Evolutionary conservation across 352 stramenopile species (phyloP).

Genomic region (Thalassiosira ordinaria): DNA sequence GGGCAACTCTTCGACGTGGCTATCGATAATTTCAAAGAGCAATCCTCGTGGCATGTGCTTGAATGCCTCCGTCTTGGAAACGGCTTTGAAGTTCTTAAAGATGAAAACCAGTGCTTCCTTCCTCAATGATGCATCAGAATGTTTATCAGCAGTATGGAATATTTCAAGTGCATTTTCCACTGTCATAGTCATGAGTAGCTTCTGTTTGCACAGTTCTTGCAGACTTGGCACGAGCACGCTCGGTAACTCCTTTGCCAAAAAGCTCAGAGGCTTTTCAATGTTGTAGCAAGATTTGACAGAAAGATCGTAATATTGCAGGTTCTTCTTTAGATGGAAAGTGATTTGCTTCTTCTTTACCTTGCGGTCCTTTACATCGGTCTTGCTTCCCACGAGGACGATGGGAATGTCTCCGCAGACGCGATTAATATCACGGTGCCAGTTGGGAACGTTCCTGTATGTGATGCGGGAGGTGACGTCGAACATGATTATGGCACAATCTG

Average conservation of each 20-base stretch:
- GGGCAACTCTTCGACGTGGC: too few relatives aligned
- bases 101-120: conserved; percentile 96
- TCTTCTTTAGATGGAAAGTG: conserved; percentile 99
- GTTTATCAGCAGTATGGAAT: conserved; percentile 95
- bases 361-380: conserved; percentile 99
- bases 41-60: conserved; percentile 98
- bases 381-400: conserved; percentile 99
- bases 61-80: conserved; percentile 96
- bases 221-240: conserved; percentile 87
- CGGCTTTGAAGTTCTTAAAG: conserved; percentile 95
- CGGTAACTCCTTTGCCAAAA: too few relatives aligned
- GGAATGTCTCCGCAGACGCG: conserved; percentile 99
- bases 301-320: conserved; percentile 99
- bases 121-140: conserved; percentile 92
- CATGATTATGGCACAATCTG: conserved; percentile 99
- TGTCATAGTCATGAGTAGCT: conserved; percentile 94
- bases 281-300: conserved; percentile 99
- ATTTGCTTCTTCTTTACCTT: conserved; percentile 99
- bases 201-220: conserved; percentile 92
- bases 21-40: conserved; percentile 94
- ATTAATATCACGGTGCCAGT: conserved; percentile 99
- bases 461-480: conserved; percentile 99
- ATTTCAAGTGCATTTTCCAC: conserved; percentile 96
- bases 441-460: conserved; percentile 99
- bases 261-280: conserved; percentile 97